phyloP scores from a whole-genome alignment of 2,329 filamentous ascomycete genomes.

The Fusarium tanahbumbuense region DNA sequence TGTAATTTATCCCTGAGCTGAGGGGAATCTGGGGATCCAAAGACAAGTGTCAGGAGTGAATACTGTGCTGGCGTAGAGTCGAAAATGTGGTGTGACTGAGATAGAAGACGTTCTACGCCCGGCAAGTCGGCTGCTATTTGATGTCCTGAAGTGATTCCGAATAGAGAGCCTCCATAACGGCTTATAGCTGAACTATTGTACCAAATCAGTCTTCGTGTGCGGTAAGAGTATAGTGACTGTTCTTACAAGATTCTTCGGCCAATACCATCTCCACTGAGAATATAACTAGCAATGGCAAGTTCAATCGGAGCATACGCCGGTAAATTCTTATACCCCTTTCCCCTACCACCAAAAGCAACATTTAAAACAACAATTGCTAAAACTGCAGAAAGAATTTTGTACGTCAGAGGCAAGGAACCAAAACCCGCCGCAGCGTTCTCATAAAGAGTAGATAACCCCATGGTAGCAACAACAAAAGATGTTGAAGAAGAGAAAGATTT shows the following conservation, averaged over 20 bases:
- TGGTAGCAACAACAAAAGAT: neutral
- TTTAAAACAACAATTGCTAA: neutral
- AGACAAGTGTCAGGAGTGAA: constrained; percentile 31
- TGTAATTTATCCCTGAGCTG: constrained; percentile 20
- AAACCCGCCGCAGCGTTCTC: neutral
- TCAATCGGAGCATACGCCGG: constrained; percentile 26
- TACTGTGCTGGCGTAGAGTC: constrained; percentile 19
- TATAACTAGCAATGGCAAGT: constrained; percentile 23
- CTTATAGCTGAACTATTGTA: constrained; percentile 18
- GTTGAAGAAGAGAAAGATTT: neutral
- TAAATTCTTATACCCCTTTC: neutral
- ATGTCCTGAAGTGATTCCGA: constrained; percentile 35
- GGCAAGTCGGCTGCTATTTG: constrained; percentile 32
- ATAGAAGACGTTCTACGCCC: constrained; percentile 29
- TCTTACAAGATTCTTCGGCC: constrained; percentile 28
- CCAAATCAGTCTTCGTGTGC: no score
- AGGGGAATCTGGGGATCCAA: constrained; percentile 16
- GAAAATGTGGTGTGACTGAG: constrained; percentile 28
- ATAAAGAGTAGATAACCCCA: neutral
- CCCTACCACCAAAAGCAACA: neutral
- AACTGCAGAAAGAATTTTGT: neutral
- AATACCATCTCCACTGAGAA: constrained; percentile 23
- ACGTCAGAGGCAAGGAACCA: neutral
- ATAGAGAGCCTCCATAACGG: constrained; percentile 33
- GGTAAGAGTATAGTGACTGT: no score